Percentiles rank a stretch among this genome's conserved stretches.
Evolutionary conservation across 345 rosid genomes (phyloP).

Genomic region (Populus pruinosa): DNA sequence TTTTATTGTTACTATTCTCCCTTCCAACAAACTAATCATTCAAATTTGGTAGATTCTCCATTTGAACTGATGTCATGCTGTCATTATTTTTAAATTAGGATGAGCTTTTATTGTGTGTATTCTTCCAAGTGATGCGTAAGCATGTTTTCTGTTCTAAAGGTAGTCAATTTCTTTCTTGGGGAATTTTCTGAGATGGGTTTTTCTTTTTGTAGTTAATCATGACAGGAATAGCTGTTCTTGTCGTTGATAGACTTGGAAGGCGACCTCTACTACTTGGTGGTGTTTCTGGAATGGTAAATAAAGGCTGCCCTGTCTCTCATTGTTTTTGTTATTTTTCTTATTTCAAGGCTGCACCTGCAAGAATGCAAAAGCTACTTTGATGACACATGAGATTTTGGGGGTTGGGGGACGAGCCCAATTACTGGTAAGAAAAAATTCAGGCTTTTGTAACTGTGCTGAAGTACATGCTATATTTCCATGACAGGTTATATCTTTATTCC

Average conservation of each 20-base stretch:
- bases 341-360: neutral
- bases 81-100: too few species aligned
- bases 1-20: neutral
- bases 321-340: neutral
- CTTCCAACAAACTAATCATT: neutral
- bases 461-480: constrained; percentile 15
- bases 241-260: constrained; percentile 88
- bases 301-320: neutral
- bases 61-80: neutral
- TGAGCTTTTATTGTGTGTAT: neutral
- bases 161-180: neutral
- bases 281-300: constrained; percentile 79
- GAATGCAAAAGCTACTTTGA: neutral
- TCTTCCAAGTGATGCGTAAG: neutral
- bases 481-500: constrained; percentile 79
- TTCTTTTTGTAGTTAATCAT: constrained; percentile 61
- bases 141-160: neutral
- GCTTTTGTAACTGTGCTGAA: constrained; percentile 8
- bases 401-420: too few species aligned
- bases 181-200: constrained; percentile 11
- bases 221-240: constrained; percentile 87
- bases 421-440: neutral
- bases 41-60: neutral
- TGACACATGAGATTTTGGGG: too few species aligned
- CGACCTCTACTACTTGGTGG: constrained; percentile 86